These are phyloP conservation scores for Coemansia sp. DNA, from an alignment of 192 early-diverging fungal genomes.

Conservation along the genomic window DNA sequence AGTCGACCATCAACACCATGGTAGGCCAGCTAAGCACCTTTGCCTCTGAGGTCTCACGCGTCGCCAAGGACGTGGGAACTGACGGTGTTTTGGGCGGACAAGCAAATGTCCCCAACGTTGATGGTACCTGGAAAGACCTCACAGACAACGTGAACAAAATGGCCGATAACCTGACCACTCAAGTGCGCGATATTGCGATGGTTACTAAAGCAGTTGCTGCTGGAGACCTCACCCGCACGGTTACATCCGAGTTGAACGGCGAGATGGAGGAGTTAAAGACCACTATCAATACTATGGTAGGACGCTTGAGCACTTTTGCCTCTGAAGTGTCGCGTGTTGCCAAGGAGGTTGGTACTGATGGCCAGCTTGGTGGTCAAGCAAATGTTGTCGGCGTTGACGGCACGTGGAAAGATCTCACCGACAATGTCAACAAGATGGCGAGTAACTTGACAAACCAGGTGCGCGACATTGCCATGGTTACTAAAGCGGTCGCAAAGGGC, in stretches of 20 bases:
- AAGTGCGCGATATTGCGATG: constrained; percentile 59
- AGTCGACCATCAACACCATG: constrained; percentile 62
- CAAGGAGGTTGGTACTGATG: too few relatives aligned
- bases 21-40: constrained; percentile 67
- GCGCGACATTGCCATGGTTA: constrained; percentile 57
- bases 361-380: too few relatives aligned
- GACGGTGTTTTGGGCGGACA: constrained; percentile 58
- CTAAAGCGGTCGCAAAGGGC: constrained; percentile 61
- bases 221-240: constrained; percentile 52
- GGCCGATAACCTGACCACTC: constrained; percentile 61
- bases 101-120: constrained; percentile 56
- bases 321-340: too few relatives aligned
- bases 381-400: too few relatives aligned
- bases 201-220: constrained; percentile 59
- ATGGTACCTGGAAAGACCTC: constrained; percentile 63
- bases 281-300: too few relatives aligned
- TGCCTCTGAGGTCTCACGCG: constrained; percentile 67
- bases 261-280: too few relatives aligned
- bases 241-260: constrained; percentile 16
- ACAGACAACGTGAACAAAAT: constrained; percentile 66
- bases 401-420: constrained; percentile 62
- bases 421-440: constrained; percentile 60
- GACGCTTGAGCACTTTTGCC: too few relatives aligned
- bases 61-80: constrained; percentile 68
- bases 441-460: constrained; percentile 60